Evolutionary conservation across 768 basidiomycete species (phyloP), one percentile per base, ranked within the genome.

Genomic region (Pleurotus ostreatus): DNA sequence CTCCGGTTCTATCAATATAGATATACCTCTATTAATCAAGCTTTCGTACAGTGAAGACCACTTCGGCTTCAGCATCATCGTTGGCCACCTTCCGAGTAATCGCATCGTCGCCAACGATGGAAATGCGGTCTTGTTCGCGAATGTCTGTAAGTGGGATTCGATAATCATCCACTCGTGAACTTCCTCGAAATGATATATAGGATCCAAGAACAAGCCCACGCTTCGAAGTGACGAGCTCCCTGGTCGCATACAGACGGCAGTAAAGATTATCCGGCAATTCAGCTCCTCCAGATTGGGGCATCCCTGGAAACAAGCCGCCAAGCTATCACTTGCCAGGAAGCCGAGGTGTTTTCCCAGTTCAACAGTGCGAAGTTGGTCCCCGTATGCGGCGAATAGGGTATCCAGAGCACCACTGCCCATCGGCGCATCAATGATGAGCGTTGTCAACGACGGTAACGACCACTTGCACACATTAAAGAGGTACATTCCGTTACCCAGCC

Each of bases 341-440:
- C 74, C 78, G 26, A 83, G 60, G 63, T 81, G 78, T 59, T 69
- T 75, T 34, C 85, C 85, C 55, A 88, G 76, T 62, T 87, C 85
- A 20, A 86, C 71, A 1, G 71, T 74, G 54, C 71, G 70, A 45
- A 87, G 74, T 57, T 80, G 81, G 46, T 60, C 56, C 22, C 84
- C 84, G 49, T 80, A 77, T 15, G 61, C 60, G 34, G 74, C 68
- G 83, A 82, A 85, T 18, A 86, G 56, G 25, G 66, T 64, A 39
- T 76, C 71, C 58, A 81, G 59, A 15, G 73, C 74, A 11, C 68
- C 65, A 26, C 70, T 66, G 15, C 66, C 61, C 44, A 72, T 62
- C 18, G 79, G 76, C 23, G 74, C 72, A 61, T 86, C 85, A 56
- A 80, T 63, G 56, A 87, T 68, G 57, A 87, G 47, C 59, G 77